Evolutionary conservation across 2,329 filamentous ascomycete genomes (phyloP).

Genomic region (Leptodontidium sp.): DNA sequence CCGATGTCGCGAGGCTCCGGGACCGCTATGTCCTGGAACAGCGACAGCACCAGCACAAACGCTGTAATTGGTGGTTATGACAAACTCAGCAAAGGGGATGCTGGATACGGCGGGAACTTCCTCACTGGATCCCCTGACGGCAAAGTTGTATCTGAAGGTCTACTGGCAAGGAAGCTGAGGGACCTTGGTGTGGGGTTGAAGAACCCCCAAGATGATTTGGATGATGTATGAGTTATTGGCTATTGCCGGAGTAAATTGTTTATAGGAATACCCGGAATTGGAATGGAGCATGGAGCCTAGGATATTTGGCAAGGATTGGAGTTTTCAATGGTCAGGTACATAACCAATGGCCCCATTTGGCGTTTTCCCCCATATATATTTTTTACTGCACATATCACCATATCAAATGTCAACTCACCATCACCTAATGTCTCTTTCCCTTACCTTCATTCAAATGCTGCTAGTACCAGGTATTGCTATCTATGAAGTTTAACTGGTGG

Average conservation of each 20-base stretch:
- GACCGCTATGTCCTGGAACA: conserved; percentile 40
- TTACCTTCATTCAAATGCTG: no score
- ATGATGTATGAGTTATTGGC: conserved; percentile 28
- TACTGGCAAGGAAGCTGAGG: conserved; percentile 74
- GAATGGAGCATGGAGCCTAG: conserved; percentile 28
- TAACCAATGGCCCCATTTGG: conserved; percentile 8
- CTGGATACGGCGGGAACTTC: conserved; percentile 68
- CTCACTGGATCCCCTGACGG: conserved; percentile 48
- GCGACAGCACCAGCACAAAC: conserved; percentile 28
- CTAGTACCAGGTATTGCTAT: no score
- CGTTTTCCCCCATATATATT: neutral
- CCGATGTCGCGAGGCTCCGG: conserved; percentile 47
- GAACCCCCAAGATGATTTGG: conserved; percentile 34
- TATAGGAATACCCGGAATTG: conserved; percentile 40
- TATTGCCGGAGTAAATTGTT: conserved; percentile 39
- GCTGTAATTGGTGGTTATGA: conserved; percentile 58
- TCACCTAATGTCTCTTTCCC: no score
- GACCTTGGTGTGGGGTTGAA: conserved; percentile 49
- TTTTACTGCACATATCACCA: conserved; percentile 18
- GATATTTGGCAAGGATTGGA: conserved; percentile 13
- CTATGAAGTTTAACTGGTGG: no score
- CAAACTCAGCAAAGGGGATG: conserved; percentile 73
- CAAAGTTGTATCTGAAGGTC: conserved; percentile 63
- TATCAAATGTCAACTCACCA: neutral
- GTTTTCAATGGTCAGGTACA: neutral